Conservation (phyloP, 441 rosid species). For the Melastoma candidum region DNA sequence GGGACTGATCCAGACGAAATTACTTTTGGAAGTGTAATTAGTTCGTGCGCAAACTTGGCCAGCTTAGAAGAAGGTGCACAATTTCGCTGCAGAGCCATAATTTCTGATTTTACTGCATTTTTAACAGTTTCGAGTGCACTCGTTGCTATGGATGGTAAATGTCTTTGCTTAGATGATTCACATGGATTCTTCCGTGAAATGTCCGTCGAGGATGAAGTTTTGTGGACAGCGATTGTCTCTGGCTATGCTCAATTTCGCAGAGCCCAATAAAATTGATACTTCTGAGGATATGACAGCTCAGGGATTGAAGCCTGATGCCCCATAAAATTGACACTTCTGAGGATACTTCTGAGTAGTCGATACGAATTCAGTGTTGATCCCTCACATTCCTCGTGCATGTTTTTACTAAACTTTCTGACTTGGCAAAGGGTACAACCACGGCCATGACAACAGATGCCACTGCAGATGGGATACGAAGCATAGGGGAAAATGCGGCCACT, state of each 20-base stretch:
- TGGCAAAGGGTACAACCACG: too few relatives aligned
- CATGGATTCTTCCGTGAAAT: slow-evolving; percentile 57
- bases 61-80: slow-evolving; percentile 90
- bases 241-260: slow-evolving; percentile 82
- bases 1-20: slow-evolving; percentile 79
- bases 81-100: slow-evolving; percentile 61
- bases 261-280: slow-evolving; percentile 64
- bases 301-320: slow-evolving; percentile 75
- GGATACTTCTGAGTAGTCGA: too few relatives aligned
- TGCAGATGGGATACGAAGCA: too few relatives aligned
- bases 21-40: slow-evolving; percentile 68
- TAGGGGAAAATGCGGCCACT: too few relatives aligned
- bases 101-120: slow-evolving; percentile 55
- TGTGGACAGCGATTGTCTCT: slow-evolving; percentile 91
- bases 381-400: too few relatives aligned
- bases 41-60: slow-evolving; percentile 85
- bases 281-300: slow-evolving; percentile 59
- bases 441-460: too few relatives aligned
- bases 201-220: slow-evolving; percentile 65
- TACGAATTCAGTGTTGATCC: too few relatives aligned
- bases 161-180: slow-evolving; percentile 67
- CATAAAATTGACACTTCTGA: too few relatives aligned
- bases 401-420: too few relatives aligned
- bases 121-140: slow-evolving; percentile 79
- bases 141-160: slow-evolving; percentile 79